Percentiles rank a stretch among this genome's conserved stretches.
These are phyloP conservation scores for Cryptococcus amylolentus DNA, from an alignment of 1,284 basidiomycete genomes.

Conservation along the genomic window DNA sequence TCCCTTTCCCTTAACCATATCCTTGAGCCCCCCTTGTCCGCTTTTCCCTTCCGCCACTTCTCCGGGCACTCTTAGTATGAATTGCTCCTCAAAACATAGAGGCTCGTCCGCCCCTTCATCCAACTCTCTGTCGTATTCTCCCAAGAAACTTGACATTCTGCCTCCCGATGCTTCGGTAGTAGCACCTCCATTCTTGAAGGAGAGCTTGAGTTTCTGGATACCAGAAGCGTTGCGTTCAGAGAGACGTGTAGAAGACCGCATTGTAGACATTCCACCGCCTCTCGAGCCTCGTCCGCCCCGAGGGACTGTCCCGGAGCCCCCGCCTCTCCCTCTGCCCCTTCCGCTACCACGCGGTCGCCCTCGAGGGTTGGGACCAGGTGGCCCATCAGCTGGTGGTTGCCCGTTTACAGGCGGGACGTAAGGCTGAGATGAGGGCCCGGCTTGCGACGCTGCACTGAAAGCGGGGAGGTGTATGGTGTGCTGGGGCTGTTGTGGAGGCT, in stretches of 20 bases:
- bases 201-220: slow-evolving; percentile 33
- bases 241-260: slow-evolving; percentile 11
- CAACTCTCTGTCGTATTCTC: slow-evolving; percentile 85
- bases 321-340: slow-evolving; percentile 6
- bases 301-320: slow-evolving; percentile 1
- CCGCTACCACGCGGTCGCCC: background rate
- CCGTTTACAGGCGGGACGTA: no score
- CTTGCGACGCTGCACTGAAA: no score
- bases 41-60: slow-evolving; percentile 51
- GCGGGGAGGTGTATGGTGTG: no score
- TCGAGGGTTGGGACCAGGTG: no score
- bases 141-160: slow-evolving; percentile 66
- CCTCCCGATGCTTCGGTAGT: slow-evolving; percentile 18
- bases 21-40: slow-evolving; percentile 57
- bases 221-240: slow-evolving; percentile 10
- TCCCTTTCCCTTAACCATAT: slow-evolving; percentile 75
- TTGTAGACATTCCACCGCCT: slow-evolving; percentile 4
- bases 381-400: no score
- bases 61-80: slow-evolving; percentile 84
- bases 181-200: slow-evolving; percentile 26
- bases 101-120: slow-evolving; percentile 88
- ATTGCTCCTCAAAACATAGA: slow-evolving; percentile 94
- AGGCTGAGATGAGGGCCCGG: no score
- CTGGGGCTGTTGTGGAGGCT: no score
- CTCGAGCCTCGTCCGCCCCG: slow-evolving; percentile 8